Percentiles rank a stretch among this genome's conserved stretches.
Evolutionary conservation across 257 asterid genomes (phyloP).

Genomic region (Galeopsis tetrahit): DNA sequence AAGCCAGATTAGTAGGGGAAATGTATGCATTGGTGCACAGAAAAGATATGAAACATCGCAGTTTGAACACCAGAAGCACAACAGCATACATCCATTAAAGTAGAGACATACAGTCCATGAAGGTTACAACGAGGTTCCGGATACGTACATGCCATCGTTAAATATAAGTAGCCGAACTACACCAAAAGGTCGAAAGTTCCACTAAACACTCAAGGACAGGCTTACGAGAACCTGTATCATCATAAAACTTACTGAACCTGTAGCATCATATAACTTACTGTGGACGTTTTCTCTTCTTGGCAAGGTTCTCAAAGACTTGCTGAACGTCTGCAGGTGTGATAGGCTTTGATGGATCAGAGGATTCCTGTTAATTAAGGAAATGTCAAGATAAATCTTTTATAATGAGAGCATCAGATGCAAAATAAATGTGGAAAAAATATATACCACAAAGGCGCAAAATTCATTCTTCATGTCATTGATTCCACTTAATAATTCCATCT

Average conservation of each 20-base stretch:
- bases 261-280: constrained; percentile 31
- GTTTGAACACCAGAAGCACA: constrained; percentile 11
- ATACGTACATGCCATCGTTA: constrained; percentile 26
- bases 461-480: constrained; percentile 90
- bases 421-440: not conserved
- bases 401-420: not conserved
- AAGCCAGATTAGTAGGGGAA: not conserved
- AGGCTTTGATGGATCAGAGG: constrained; percentile 64
- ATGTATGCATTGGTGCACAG: not conserved
- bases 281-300: constrained; percentile 66
- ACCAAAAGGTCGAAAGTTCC: constrained; percentile 2
- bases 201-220: not conserved
- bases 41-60: not conserved
- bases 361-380: constrained; percentile 46
- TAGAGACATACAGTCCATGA: not conserved
- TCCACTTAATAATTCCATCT: constrained; percentile 81
- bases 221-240: constrained; percentile 1
- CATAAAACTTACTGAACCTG: not conserved
- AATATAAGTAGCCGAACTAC: constrained; percentile 13
- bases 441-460: constrained; percentile 70
- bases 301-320: constrained; percentile 76
- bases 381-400: not conserved
- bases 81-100: not conserved
- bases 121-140: not conserved
- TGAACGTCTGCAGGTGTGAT: constrained; percentile 72